phyloP scores from a whole-genome alignment of 768 basidiomycete genomes.

The Russula brevipes region DNA sequence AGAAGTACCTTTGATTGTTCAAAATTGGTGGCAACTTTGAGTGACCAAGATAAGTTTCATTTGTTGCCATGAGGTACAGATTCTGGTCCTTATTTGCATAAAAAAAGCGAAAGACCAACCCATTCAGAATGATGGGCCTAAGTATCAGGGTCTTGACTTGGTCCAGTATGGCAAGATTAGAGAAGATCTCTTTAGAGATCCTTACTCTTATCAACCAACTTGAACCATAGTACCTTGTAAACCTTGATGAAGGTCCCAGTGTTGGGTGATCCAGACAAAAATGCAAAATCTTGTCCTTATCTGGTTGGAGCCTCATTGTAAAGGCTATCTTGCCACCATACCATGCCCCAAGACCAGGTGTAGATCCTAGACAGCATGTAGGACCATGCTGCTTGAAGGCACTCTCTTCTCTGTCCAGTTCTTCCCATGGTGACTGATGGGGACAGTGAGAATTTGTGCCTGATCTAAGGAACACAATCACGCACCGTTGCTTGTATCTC shows the following conservation, averaged over 20 bases:
- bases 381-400: constrained; percentile 32
- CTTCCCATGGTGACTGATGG: constrained; percentile 53
- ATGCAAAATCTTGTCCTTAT: constrained; percentile 28
- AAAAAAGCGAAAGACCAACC: constrained; percentile 53
- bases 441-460: not conserved
- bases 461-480: not conserved
- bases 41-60: constrained; percentile 37
- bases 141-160: constrained; percentile 40
- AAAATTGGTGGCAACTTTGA: not conserved
- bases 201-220: constrained; percentile 49
- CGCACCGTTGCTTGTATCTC: constrained; percentile 12
- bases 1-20: constrained; percentile 12
- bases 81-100: constrained; percentile 51
- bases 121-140: constrained; percentile 49
- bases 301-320: constrained; percentile 35
- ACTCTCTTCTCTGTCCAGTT: constrained; percentile 53
- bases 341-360: constrained; percentile 38
- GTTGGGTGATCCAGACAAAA: constrained; percentile 45
- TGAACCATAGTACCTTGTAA: constrained; percentile 62
- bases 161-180: constrained; percentile 25
- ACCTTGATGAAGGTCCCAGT: constrained; percentile 51
- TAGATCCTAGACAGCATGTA: constrained; percentile 40
- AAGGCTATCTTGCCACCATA: constrained; percentile 62
- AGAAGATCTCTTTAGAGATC: constrained; percentile 35
- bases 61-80: constrained; percentile 51